Evolutionary conservation across 1,284 basidiomycete species (phyloP).

Genomic region (Leccinum idahoense): DNA sequence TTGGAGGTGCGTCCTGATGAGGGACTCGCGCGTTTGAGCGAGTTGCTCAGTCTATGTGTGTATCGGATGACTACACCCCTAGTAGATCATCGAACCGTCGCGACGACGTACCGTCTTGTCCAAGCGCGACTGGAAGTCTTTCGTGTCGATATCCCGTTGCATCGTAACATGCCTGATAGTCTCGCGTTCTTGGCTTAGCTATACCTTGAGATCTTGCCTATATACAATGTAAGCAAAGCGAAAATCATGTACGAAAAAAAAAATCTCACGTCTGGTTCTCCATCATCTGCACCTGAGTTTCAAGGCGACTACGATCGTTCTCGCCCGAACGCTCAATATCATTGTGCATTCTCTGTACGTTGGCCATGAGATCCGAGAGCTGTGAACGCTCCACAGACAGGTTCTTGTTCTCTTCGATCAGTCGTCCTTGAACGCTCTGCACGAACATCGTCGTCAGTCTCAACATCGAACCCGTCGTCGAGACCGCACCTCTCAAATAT

Average conservation of each 20-base stretch:
- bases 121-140: slow-evolving; percentile 69
- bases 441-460: slow-evolving; percentile 5
- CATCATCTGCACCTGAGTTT: slow-evolving; percentile 74
- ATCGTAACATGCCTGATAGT: slow-evolving; percentile 65
- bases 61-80: slow-evolving; percentile 9
- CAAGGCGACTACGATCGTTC: slow-evolving; percentile 76
- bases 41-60: slow-evolving; percentile 54
- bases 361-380: too few species aligned
- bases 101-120: slow-evolving; percentile 62
- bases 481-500: slow-evolving; percentile 76
- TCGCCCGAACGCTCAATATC: slow-evolving; percentile 36
- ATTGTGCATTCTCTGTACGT: too few species aligned
- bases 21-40: slow-evolving; percentile 65
- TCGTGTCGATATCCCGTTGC: slow-evolving; percentile 78
- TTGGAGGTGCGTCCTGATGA: slow-evolving; percentile 76
- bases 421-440: slow-evolving; percentile 72
- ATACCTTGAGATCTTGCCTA: slow-evolving; percentile 70
- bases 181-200: slow-evolving; percentile 77
- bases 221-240: slow-evolving; percentile 1
- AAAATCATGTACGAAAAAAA: not conserved
- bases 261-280: slow-evolving; percentile 67
- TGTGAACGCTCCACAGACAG: slow-evolving; percentile 72
- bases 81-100: not conserved
- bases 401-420: slow-evolving; percentile 81
- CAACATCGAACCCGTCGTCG: not conserved